These are phyloP conservation scores for Mesotaenium endlicherianum DNA, from an alignment of 139 green algal species.

Conservation along the genomic window DNA sequence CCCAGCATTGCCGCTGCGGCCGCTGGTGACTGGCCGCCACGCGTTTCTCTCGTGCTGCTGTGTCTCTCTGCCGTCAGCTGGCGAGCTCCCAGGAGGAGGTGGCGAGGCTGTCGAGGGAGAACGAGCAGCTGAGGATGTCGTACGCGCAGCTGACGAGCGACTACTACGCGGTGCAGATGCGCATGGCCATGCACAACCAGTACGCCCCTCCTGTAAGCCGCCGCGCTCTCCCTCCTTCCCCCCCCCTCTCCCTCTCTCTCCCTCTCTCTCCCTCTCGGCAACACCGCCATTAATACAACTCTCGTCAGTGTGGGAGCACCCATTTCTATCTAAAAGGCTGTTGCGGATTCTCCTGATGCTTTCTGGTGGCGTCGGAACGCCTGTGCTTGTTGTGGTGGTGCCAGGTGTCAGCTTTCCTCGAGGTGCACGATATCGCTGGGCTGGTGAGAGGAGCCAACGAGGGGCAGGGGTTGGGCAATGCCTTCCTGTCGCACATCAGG, in stretches of 20 bases:
- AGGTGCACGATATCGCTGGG: slow-evolving; percentile 95
- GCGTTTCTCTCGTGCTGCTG: neutral
- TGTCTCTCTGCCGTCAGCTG: neutral
- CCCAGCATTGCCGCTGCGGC: neutral
- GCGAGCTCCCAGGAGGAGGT: neutral
- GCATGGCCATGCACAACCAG: neutral
- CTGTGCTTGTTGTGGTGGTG: neutral
- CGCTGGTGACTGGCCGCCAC: neutral
- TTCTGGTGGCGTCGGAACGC: no score
- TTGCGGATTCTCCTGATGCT: no score
- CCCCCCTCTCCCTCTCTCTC: neutral
- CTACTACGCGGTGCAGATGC: neutral
- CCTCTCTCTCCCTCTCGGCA: neutral
- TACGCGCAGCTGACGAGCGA: neutral
- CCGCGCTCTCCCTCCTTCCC: neutral
- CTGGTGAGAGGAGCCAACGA: slow-evolving; percentile 84
- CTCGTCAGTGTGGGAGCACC: no score
- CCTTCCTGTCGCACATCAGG: slow-evolving; percentile 94
- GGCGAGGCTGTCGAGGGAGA: neutral
- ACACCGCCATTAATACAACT: no score
- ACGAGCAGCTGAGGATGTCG: neutral
- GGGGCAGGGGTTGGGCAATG: slow-evolving; percentile 94
- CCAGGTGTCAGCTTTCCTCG: slow-evolving; percentile 85
- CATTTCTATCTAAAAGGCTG: no score
- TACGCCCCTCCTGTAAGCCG: neutral